Base-by-base conservation (phyloP, 2,329 filamentous ascomycete species). In the Daldinia sp. region DNA sequence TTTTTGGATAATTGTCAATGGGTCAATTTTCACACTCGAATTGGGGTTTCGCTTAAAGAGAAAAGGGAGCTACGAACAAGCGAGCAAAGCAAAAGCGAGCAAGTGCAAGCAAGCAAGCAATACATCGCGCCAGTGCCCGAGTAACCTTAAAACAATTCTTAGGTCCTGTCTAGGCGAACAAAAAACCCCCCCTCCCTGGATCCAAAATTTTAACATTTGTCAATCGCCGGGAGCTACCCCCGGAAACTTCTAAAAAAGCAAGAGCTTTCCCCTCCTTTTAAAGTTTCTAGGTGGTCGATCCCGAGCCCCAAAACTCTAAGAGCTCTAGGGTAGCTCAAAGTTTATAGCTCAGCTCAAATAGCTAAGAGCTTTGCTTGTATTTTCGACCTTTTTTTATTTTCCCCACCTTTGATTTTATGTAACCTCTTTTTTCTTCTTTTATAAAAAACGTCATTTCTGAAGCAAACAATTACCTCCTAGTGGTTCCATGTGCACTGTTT, bases 1-100 rank as follows among this genome's bases (percentile, higher is more conserved):
- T 57, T 55, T 61, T 65, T 49, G 41, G 30, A 54, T 49, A 51
- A 55, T 59, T 58, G 56, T 55, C 47, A 27, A 34, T 48, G 62
- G 57, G 25, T 68, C 54, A 15, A 19, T 48, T 60, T 49, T 56
- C 49, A 55, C 66, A 21, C 39, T 69, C 76, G 72, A 73, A 34
- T 75, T 74, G 67, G 66, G 72, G 69, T 67, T 70, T 77, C 73
- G 75, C 74, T 77, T 77, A 72, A 68, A 32, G 17, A 15, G 21
- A 23, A 51, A 67, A 35, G 64, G 68, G 66, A 74, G 72, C 74
- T 77, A 75, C 73, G 70, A 68, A 67, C 72, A 76, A 77, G 75
- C 74, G 74, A 78, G 71, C 66, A 63, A 68, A 61, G 43, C 49
- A 62, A 51, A 69, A 64, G 39, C 56, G 50, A 57, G 58, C 58